Conservation (phyloP, 1,139 yeast species). For the Yamadazyma conglobata region DNA sequence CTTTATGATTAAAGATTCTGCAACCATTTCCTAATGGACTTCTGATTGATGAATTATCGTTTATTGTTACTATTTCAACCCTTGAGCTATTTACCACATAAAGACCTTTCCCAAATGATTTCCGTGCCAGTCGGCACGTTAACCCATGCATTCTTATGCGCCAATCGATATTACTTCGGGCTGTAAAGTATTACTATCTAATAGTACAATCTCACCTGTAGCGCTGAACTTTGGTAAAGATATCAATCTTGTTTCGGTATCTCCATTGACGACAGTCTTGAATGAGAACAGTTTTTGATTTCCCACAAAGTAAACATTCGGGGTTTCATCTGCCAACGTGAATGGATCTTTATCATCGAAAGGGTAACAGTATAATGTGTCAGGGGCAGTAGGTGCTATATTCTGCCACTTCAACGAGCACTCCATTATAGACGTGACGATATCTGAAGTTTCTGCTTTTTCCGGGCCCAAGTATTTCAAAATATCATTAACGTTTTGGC, state of each 20-base stretch:
- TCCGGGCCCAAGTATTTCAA: slow-evolving; percentile 50
- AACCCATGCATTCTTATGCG: too few relatives aligned
- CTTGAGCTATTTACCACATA: too few relatives aligned
- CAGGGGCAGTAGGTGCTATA: slow-evolving; percentile 93
- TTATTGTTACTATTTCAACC: too few relatives aligned
- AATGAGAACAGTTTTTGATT: slow-evolving; percentile 66
- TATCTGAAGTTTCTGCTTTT: slow-evolving; percentile 21
- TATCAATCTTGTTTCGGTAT: slow-evolving; percentile 46
- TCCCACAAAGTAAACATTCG: slow-evolving; percentile 84
- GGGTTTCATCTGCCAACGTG: slow-evolving; percentile 60
- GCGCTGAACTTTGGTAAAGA: slow-evolving; percentile 66
- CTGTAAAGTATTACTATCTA: slow-evolving; percentile 58
- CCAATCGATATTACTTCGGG: slow-evolving; percentile 36
- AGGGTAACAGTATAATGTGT: slow-evolving; percentile 89
- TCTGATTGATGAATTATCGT: too few relatives aligned
- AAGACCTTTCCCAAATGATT: too few relatives aligned
- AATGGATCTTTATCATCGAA: slow-evolving; percentile 81
- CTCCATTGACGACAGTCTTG: slow-evolving; percentile 22
- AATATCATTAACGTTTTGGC: slow-evolving; percentile 82
- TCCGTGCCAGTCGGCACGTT: too few relatives aligned
- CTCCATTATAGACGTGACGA: slow-evolving; percentile 53
- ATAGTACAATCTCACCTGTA: slow-evolving; percentile 65
- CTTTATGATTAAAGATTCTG: too few relatives aligned
- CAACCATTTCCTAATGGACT: too few relatives aligned
- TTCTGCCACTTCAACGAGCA: slow-evolving; percentile 80